Percentiles rank a stretch among this genome's conserved stretches.
Evolutionary conservation across 106 monocot species (phyloP).

Genomic region (Platanthera guangdongensis): DNA sequence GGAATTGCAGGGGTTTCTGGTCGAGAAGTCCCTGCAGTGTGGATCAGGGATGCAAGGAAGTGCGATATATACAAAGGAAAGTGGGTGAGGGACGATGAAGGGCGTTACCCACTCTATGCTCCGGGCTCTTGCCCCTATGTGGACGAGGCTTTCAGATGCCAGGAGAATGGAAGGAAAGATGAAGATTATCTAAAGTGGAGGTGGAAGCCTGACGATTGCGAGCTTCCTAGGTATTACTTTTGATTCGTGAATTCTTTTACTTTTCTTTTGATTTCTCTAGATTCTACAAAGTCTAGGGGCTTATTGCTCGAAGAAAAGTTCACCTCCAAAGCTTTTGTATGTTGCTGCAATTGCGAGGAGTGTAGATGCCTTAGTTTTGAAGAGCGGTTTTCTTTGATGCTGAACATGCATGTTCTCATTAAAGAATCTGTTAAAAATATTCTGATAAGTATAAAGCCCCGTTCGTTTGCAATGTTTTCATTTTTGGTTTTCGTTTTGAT

Average conservation of each 20-base stretch:
- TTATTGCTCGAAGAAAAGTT: neutral
- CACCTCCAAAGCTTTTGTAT: neutral
- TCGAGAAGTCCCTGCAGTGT: neutral
- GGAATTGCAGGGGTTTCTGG: neutral
- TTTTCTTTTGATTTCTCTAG: neutral
- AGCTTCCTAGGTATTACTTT: conserved; percentile 54
- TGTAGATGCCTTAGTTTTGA: neutral
- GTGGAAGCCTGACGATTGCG: conserved; percentile 72
- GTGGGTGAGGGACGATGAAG: conserved; percentile 61
- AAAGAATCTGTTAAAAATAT: neutral
- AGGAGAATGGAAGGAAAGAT: conserved; percentile 68
- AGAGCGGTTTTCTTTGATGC: neutral
- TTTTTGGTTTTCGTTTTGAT: too few relatives aligned
- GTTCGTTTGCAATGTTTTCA: too few relatives aligned
- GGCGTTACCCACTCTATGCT: conserved; percentile 43
- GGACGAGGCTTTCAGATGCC: conserved; percentile 70
- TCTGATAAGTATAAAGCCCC: neutral
- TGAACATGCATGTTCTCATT: neutral
- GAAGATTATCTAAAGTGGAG: conserved; percentile 65
- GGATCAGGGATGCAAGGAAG: neutral
- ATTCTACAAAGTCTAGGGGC: neutral
- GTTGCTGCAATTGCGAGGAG: neutral
- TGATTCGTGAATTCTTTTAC: neutral
- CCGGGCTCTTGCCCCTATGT: conserved; percentile 76
- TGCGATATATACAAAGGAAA: conserved; percentile 65